Conservation (phyloP, 106 monocot genomes). For the Narthecium ossifragum region DNA sequence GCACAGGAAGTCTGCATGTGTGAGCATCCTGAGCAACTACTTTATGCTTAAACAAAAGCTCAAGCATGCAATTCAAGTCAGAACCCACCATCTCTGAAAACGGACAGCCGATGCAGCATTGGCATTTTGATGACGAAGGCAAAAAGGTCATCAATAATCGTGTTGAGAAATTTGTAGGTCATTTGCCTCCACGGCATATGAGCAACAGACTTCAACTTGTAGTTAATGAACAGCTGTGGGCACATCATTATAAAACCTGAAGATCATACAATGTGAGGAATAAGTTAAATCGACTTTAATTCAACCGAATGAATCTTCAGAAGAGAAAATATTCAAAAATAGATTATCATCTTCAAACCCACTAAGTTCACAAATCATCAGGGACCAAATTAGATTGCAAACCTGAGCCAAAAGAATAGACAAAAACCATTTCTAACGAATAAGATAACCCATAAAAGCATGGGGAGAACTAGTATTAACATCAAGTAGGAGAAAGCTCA, state of each 20-base stretch:
- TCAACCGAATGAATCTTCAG: no score
- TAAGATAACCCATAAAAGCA: no score
- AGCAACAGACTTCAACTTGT: conserved; percentile 90
- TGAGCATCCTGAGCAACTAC: background rate
- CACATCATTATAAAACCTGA: conserved; percentile 99
- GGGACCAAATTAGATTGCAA: no score
- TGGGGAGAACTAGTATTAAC: no score
- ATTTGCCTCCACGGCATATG: conserved; percentile 99
- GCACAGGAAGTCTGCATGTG: no score
- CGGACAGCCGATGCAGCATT: conserved; percentile 85
- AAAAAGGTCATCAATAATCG: conserved; percentile 89
- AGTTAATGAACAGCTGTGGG: conserved; percentile 93
- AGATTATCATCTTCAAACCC: no score
- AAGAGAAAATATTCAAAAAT: no score
- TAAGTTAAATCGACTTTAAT: no score
- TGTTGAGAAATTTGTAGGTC: conserved; percentile 99
- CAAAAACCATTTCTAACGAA: no score
- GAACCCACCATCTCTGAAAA: conserved; percentile 82
- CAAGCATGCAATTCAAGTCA: background rate
- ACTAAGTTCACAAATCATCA: no score
- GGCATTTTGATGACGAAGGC: conserved; percentile 99
- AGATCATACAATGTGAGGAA: background rate
- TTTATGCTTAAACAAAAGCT: background rate
- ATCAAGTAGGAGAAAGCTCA: no score
- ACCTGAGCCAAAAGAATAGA: no score